phyloP scores from a whole-genome alignment of 176 grass and related monocot genomes.

The Canna indica region DNA sequence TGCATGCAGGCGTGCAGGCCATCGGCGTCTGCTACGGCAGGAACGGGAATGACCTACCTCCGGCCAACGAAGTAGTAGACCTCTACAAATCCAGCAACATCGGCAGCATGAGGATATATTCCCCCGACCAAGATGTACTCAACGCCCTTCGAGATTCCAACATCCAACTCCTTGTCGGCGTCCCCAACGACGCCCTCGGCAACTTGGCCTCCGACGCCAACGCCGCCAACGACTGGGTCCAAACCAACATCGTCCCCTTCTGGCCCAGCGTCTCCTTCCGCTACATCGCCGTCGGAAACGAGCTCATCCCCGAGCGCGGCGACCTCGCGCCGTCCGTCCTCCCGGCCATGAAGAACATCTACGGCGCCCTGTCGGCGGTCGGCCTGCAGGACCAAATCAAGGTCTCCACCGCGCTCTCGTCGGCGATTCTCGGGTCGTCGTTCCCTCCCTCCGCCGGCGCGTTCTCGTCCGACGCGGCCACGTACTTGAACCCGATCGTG shows the following conservation, averaged over 20 bases:
- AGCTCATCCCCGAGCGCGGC: conserved; percentile 16
- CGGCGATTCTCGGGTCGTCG: conserved; percentile 12
- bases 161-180: conserved; percentile 43
- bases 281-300: conserved; percentile 69
- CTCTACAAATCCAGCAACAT: conserved; percentile 49
- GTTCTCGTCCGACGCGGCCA: conserved; percentile 17
- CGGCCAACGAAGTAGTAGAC: conserved; percentile 26
- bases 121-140: conserved; percentile 26
- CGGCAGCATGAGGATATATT: conserved; percentile 44
- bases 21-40: too few relatives aligned
- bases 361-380: conserved; percentile 24
- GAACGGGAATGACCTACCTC: too few relatives aligned
- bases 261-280: conserved; percentile 32
- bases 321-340: conserved; percentile 25
- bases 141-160: conserved; percentile 27
- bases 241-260: conserved; percentile 34
- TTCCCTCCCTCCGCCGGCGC: conserved; percentile 36
- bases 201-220: conserved; percentile 19
- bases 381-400: conserved; percentile 27
- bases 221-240: conserved; percentile 39
- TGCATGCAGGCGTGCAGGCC: too few relatives aligned
- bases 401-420: conserved; percentile 43
- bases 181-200: conserved; percentile 17
- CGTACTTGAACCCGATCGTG: conserved; percentile 22
- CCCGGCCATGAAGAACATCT: conserved; percentile 55